phyloP scores from a whole-genome alignment of 2,329 filamentous ascomycete species.

The Ophiocordyceps polyrhachis-furcata region DNA sequence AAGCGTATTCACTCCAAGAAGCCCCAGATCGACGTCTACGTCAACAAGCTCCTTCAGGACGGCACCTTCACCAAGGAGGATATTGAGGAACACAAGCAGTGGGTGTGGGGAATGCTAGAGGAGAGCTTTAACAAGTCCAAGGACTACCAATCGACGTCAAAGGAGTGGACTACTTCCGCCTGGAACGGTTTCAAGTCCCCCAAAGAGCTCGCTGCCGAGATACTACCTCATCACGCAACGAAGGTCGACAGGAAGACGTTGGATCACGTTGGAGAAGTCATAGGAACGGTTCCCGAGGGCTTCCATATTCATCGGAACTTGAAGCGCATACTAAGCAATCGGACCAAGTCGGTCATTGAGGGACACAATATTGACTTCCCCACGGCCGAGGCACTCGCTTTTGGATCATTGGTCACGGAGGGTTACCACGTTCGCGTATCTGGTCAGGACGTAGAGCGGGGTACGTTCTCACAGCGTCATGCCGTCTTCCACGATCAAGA shows the following conservation, averaged over 20 bases:
- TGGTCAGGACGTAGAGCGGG: slow-evolving; percentile 97
- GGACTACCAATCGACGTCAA: slow-evolving; percentile 88
- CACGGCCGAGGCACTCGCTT: slow-evolving; percentile 88
- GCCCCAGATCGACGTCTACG: slow-evolving; percentile 76
- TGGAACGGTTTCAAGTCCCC: slow-evolving; percentile 99
- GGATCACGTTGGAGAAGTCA: slow-evolving; percentile 64
- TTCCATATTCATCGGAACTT: slow-evolving; percentile 89
- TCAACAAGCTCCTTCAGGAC: slow-evolving; percentile 76
- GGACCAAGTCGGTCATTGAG: slow-evolving; percentile 81
- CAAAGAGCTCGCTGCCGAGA: slow-evolving; percentile 88
- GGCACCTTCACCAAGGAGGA: slow-evolving; percentile 95
- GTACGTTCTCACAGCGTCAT: slow-evolving; percentile 97
- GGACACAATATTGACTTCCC: slow-evolving; percentile 96
- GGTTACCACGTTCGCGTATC: slow-evolving; percentile 96
- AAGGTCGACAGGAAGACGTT: slow-evolving; percentile 55
- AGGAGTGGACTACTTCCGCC: slow-evolving; percentile 96
- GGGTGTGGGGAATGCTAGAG: slow-evolving; percentile 98
- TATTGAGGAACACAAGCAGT: slow-evolving; percentile 97
- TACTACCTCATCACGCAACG: slow-evolving; percentile 80
- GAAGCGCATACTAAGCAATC: slow-evolving; percentile 80
- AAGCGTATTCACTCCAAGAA: slow-evolving; percentile 82
- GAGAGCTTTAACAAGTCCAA: slow-evolving; percentile 96
- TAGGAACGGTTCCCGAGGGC: slow-evolving; percentile 61
- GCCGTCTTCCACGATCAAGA: slow-evolving; percentile 96
- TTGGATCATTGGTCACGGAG: slow-evolving; percentile 77